Percentiles rank a stretch among this genome's conserved stretches.
phyloP scores from a whole-genome alignment of 23 red algal species.

The Porphyridium purpureum region DNA sequence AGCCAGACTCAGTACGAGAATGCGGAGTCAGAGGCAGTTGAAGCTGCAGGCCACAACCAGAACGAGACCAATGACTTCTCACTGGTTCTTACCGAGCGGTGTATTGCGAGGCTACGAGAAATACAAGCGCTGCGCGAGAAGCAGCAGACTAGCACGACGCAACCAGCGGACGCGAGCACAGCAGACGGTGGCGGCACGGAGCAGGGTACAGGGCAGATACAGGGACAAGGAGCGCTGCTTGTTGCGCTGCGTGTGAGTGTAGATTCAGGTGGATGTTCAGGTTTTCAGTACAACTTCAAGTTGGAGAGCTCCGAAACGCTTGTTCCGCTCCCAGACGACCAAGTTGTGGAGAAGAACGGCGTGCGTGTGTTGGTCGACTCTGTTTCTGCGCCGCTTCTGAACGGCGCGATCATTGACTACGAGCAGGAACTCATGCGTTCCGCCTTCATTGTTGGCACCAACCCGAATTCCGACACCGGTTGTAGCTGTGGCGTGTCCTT shows the following conservation, averaged over 20 bases:
- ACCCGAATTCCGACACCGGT: slow-evolving; percentile 72
- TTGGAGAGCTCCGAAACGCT: slow-evolving; percentile 32
- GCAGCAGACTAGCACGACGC: no score
- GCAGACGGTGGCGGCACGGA: no score
- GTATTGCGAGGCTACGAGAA: no score
- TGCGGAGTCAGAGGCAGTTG: no score
- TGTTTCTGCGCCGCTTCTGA: slow-evolving; percentile 40
- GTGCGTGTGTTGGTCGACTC: slow-evolving; percentile 54
- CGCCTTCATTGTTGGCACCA: slow-evolving; percentile 53
- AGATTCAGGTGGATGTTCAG: slow-evolving; percentile 85
- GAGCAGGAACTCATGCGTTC: slow-evolving; percentile 81
- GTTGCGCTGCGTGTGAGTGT: slow-evolving; percentile 65
- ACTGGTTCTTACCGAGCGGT: no score
- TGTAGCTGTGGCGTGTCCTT: slow-evolving; percentile 89
- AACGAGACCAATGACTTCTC: no score
- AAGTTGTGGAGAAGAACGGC: slow-evolving; percentile 67
- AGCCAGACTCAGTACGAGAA: no score
- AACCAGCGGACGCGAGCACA: no score
- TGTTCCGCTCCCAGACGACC: slow-evolving; percentile 11
- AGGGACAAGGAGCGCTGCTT: not conserved
- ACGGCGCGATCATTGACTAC: slow-evolving; percentile 67
- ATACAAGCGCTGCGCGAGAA: no score
- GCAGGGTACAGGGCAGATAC: no score
- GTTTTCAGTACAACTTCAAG: slow-evolving; percentile 83
- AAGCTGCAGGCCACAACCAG: no score